These are phyloP conservation scores for Allium cepa DNA, from an alignment of 106 monocot species.

Conservation along the genomic window DNA sequence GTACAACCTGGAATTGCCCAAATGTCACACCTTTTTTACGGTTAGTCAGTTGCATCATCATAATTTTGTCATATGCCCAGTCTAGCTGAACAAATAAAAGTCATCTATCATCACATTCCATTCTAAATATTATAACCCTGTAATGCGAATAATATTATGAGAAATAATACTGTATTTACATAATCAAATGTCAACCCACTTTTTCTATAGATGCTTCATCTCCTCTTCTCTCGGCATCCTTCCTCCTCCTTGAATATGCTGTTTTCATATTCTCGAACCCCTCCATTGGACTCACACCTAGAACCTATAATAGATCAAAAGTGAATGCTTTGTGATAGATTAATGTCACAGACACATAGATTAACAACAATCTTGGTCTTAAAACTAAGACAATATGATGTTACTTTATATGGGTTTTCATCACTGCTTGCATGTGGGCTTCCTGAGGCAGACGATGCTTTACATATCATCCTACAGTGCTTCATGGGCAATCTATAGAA, in stretches of 20 bases:
- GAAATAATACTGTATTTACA: no score
- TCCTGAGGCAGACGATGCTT: conserved; percentile 48
- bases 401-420: conserved; percentile 87
- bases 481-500: conserved; percentile 20
- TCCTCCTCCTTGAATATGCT: conserved; percentile 63
- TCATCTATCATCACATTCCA: neutral
- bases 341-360: no score
- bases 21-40: conserved; percentile 82
- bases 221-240: conserved; percentile 79
- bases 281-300: conserved; percentile 74
- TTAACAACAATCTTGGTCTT: neutral
- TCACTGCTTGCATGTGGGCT: conserved; percentile 37
- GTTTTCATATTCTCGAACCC: conserved; percentile 82
- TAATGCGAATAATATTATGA: neutral
- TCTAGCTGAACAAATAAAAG: conserved; percentile 52
- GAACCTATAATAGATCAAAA: conserved; percentile 34
- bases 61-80: conserved; percentile 89
- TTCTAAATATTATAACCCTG: neutral
- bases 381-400: neutral
- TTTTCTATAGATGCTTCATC: conserved; percentile 57
- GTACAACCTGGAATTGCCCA: conserved; percentile 80
- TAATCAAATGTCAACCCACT: conserved; percentile 31
- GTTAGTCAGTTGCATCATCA: conserved; percentile 88
- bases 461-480: conserved; percentile 16
- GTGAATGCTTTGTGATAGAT: neutral